These are phyloP conservation scores for Quercus alba DNA, from an alignment of 306 rosid genomes.

Conservation along the genomic window DNA sequence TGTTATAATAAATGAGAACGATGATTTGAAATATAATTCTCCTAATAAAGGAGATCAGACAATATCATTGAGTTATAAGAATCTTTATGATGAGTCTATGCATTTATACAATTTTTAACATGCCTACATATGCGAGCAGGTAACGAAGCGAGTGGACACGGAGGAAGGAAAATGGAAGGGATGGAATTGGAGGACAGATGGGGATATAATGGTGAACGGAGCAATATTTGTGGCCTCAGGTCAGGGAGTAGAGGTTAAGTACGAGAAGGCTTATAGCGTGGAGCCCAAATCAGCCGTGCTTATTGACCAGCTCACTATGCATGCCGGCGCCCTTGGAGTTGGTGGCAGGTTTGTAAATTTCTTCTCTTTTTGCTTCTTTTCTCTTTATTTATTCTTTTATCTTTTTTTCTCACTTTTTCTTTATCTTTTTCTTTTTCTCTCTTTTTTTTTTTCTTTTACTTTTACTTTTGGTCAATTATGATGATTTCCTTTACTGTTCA, in stretches of 20 bases:
- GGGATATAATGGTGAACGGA: slow-evolving; percentile 77
- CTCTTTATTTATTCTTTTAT: neutral
- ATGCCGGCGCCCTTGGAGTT: slow-evolving; percentile 78
- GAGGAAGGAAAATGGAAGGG: slow-evolving; percentile 54
- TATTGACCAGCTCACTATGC: slow-evolving; percentile 55
- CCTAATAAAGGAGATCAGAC: no score
- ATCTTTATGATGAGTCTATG: no score
- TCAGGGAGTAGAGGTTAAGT: slow-evolving; percentile 33
- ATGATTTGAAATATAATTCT: no score
- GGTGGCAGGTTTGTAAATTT: slow-evolving; percentile 54
- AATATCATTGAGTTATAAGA: no score
- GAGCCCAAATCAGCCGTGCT: slow-evolving; percentile 67
- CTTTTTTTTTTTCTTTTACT: neutral
- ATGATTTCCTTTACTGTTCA: neutral
- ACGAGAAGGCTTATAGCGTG: slow-evolving; percentile 66
- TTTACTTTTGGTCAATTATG: neutral
- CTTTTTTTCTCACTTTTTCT: neutral
- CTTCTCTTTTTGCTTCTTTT: no score
- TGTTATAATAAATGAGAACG: no score
- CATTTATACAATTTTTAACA: no score
- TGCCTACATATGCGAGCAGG: slow-evolving; percentile 3
- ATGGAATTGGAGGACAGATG: slow-evolving; percentile 91
- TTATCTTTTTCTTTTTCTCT: neutral
- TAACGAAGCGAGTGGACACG: slow-evolving; percentile 69
- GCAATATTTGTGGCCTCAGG: slow-evolving; percentile 78